Conservation (phyloP, 2,329 filamentous ascomycete genomes). For the Cercospora sojina region DNA sequence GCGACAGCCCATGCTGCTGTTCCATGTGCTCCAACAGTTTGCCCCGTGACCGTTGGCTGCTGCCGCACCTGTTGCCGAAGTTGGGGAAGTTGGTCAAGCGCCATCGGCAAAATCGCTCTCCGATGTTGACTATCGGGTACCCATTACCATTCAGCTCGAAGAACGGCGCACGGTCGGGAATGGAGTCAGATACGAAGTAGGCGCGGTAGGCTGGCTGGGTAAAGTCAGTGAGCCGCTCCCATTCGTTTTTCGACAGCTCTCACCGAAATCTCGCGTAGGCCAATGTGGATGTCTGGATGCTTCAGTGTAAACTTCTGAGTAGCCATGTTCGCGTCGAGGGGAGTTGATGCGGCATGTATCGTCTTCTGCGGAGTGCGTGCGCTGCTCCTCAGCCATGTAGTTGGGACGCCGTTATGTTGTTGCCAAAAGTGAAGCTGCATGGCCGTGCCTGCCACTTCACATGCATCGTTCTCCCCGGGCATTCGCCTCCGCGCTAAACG, state of each 20-base stretch:
- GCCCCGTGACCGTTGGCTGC: neutral
- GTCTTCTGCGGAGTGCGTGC: no score
- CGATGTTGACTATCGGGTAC: constrained; percentile 8
- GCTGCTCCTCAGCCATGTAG: no score
- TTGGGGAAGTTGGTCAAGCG: no score
- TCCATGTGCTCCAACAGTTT: neutral
- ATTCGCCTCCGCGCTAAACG: no score
- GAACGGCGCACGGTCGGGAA: constrained; percentile 2
- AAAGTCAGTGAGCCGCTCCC: no score
- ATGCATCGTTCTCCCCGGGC: no score
- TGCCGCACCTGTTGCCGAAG: no score
- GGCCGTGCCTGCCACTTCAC: neutral
- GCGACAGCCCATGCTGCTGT: neutral
- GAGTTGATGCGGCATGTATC: no score
- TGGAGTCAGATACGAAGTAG: neutral
- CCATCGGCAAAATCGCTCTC: constrained; percentile 8
- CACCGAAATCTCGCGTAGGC: neutral
- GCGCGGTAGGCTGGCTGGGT: no score
- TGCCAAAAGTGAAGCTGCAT: neutral
- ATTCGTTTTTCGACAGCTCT: no score
- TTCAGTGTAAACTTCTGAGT: neutral
- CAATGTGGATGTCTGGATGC: neutral
- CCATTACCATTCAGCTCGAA: constrained; percentile 10
- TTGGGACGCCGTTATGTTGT: no score
- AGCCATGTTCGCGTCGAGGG: neutral